phyloP scores from a whole-genome alignment of 768 basidiomycete genomes.

The Tylopilus intermedius region DNA sequence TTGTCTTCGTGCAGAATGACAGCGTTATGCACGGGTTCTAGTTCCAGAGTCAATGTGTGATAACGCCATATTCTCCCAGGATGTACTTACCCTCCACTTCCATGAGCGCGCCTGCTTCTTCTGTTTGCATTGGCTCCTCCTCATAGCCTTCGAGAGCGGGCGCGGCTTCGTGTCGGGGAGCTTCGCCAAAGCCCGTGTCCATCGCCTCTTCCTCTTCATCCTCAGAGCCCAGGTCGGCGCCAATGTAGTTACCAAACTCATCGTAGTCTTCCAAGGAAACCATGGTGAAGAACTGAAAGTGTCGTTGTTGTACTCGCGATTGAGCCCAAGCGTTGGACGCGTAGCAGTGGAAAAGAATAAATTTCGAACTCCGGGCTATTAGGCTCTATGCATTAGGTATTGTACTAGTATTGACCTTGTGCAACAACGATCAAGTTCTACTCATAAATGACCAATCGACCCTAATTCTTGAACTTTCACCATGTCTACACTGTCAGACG shows the following conservation, averaged over 20 bases:
- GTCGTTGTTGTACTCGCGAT: slow-evolving; percentile 7
- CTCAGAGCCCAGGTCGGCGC: slow-evolving; percentile 89
- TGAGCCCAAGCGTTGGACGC: slow-evolving; percentile 14
- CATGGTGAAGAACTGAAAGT: slow-evolving; percentile 31
- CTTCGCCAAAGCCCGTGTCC: slow-evolving; percentile 45
- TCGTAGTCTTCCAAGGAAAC: slow-evolving; percentile 74
- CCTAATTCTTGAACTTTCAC: slow-evolving; percentile 7
- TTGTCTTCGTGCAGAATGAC: slow-evolving; percentile 95
- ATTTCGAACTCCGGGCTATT: slow-evolving; percentile 33
- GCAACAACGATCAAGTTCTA: background rate
- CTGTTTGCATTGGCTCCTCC: slow-evolving; percentile 55
- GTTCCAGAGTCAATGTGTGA: slow-evolving; percentile 10
- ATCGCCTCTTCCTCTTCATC: slow-evolving; percentile 51
- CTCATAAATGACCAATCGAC: slow-evolving; percentile 11
- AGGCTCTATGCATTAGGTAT: background rate
- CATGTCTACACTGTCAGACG: slow-evolving; percentile 66
- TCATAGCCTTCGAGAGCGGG: slow-evolving; percentile 81
- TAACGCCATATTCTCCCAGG: background rate
- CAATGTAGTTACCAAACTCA: slow-evolving; percentile 98
- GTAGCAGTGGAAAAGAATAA: slow-evolving; percentile 20
- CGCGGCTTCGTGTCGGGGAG: slow-evolving; percentile 33
- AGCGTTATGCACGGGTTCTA: slow-evolving; percentile 76
- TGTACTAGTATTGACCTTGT: no score
- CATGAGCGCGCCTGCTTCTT: slow-evolving; percentile 70
- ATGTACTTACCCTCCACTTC: slow-evolving; percentile 67